Evolutionary conservation across 148 eudicot species (phyloP), one percentile per base, ranked within the genome.

Genomic region (Camellia granthamiana): DNA sequence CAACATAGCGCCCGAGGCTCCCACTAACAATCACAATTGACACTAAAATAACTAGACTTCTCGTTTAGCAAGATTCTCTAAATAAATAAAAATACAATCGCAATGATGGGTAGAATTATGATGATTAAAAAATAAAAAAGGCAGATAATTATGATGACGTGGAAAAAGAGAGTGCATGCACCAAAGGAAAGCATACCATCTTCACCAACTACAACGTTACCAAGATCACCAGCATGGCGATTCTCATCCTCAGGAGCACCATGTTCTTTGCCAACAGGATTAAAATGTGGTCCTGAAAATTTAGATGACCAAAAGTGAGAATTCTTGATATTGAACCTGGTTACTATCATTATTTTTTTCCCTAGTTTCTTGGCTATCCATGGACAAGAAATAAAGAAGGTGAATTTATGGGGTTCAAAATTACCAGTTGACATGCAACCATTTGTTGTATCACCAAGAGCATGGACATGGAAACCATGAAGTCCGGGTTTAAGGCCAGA

Each of bases 201-300:
- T 82, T 91, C 97, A 42, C 98, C 93, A 81, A 88, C 98, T 15
- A 89, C 91, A 78, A 94, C 82, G 71, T 94, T 94, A 54, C 98
- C 98, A 80, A 94, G 95, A 85, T 94, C 98, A 87, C 98, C 98
- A 90, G 98, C 97, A 86, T 94, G 98, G 81, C 98, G 98, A 79
- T 19, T 52, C 73, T 87, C 93, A 75, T 94, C 98, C 77, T 90
- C 95, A 51, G 98, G 98, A 70, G 98, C 92, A 86, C 98, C 98
- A 80, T 94, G 98, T 75, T 88, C 97, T 83, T 92, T 90, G 19
- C 87, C 92, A 81, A 86, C 90, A 75, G 98, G 98, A 79, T 94
- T 94, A 79, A 65, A 94, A 84, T 94, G 98, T 30, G 98, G 98
- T 72, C 98, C 98, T 94, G 85, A 67, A 83, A 76, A 76, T 74